Evolutionary conservation across 2,329 filamentous ascomycete genomes (phyloP), one percentile per base, ranked within the genome.

Genomic region (Exophiala sp.): DNA sequence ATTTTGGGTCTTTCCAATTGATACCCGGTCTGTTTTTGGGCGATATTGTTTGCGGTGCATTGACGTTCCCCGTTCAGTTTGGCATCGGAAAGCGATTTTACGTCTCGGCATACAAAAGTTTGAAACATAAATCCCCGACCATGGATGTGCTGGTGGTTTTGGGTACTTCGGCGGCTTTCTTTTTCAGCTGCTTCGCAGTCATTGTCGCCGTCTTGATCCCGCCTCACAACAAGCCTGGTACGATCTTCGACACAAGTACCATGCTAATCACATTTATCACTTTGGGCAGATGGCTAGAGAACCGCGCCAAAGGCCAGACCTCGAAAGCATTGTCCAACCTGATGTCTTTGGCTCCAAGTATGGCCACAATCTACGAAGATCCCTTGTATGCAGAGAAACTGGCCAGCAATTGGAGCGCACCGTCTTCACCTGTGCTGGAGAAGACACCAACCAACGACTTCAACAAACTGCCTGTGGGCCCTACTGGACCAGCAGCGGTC

Each of bases 241-340:
- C 91, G 1, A 88, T 96, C 12, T 99, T 99, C 65, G 94, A 99
- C 67, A 99, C 94, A 1, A 96, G 91, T 72, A 96, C 91, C 18
- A 99, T 97, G 94, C 79, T 99, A 47, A 91, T 99, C 69, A 96
- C 91, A 0, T 97, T 99, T 68, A 90, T 96, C 69, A 91, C 88
- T 1, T 75, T 99, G 2, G 90, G 94, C 3, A 86, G 94, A 34
- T 99, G 88, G 74, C 74, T 99, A 14, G 94, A 99, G 72, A 99
- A 97, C 68, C 79, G 86, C 14, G 94, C 94, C 48, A 99, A 97
- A 74, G 94, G 94, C 0, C 89, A 97, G 72, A 99, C 94, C 0
- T 96, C 91, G 4, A 94, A 89, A 68, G 94, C 94, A 0, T 80
- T 99, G 2, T 97, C 92, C 6, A 83, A 86, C 20, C 82, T 99